Conservation (phyloP, 2,329 filamentous ascomycete species). For the Oidium heveae region DNA sequence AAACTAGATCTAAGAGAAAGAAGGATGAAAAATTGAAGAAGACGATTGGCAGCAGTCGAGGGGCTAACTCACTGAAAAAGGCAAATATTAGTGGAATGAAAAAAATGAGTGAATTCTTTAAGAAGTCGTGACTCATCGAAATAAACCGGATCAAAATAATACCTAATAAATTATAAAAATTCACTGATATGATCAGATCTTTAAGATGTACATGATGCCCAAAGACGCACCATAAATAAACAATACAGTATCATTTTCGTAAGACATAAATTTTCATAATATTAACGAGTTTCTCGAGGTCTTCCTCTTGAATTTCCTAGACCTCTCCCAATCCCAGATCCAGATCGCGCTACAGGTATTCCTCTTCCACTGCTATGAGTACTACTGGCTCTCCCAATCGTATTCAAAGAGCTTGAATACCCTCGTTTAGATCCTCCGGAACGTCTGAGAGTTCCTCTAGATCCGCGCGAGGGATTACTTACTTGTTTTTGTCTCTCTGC, state of each 20-base stretch:
- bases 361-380: conserved; percentile 5
- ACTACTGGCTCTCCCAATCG: conserved; percentile 3
- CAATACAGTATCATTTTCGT: too few species aligned
- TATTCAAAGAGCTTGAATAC: conserved; percentile 8
- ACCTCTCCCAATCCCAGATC: conserved; percentile 21
- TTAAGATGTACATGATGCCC: too few species aligned
- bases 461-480: conserved; percentile 15
- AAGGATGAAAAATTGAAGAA: conserved; percentile 77
- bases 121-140: conserved; percentile 24
- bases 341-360: conserved; percentile 14
- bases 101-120: conserved; percentile 90
- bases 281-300: conserved; percentile 21
- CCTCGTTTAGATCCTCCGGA: conserved; percentile 8
- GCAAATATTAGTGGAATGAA: conserved; percentile 84
- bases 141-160: too few species aligned
- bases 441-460: conserved; percentile 10
- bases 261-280: background rate
- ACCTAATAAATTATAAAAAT: too few species aligned
- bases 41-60: conserved; percentile 47
- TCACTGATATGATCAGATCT: too few species aligned
- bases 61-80: conserved; percentile 61
- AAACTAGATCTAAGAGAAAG: conserved; percentile 44
- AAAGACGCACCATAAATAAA: too few species aligned
- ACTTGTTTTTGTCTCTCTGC: conserved; percentile 23
- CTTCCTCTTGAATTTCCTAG: conserved; percentile 26